phyloP scores from a whole-genome alignment of 257 asterid genomes.

The Ballota nigra region DNA sequence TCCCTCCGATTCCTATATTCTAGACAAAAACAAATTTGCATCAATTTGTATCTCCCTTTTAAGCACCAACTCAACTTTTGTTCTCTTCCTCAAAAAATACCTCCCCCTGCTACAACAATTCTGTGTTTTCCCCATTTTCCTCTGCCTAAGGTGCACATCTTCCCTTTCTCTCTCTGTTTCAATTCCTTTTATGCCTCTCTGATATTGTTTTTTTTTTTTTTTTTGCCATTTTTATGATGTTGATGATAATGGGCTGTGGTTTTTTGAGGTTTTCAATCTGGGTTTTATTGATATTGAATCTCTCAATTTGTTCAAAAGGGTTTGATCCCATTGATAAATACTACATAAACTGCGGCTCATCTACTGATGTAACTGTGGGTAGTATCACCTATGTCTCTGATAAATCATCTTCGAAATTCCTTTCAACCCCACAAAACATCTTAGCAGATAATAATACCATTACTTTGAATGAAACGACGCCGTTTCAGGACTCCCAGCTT shows the following conservation, averaged over 20 bases:
- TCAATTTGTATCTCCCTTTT: slow-evolving; percentile 3
- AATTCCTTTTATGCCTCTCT: too few relatives aligned
- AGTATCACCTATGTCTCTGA: slow-evolving; percentile 44
- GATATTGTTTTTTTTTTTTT: too few relatives aligned
- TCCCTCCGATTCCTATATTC: not conserved
- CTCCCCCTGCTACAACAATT: too few relatives aligned
- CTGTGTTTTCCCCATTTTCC: slow-evolving; percentile 27
- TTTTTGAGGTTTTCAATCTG: slow-evolving; percentile 18
- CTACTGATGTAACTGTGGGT: slow-evolving; percentile 46
- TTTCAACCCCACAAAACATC: slow-evolving; percentile 41
- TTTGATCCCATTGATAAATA: slow-evolving; percentile 47
- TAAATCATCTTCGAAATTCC: too few relatives aligned
- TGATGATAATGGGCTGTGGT: too few relatives aligned
- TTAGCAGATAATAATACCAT: slow-evolving; percentile 27
- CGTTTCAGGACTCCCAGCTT: slow-evolving; percentile 38
- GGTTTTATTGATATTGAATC: too few relatives aligned
- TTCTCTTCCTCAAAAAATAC: not conserved
- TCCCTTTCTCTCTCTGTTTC: slow-evolving; percentile 4
- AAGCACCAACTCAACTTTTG: not conserved
- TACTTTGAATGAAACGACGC: slow-evolving; percentile 28
- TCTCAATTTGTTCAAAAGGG: too few relatives aligned
- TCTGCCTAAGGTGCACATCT: slow-evolving; percentile 37
- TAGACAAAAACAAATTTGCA: too few relatives aligned
- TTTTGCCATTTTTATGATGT: too few relatives aligned
- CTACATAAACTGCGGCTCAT: slow-evolving; percentile 61